Conservation (phyloP, 192 early-diverging fungal genomes). For the Umbelopsis isabellina region DNA sequence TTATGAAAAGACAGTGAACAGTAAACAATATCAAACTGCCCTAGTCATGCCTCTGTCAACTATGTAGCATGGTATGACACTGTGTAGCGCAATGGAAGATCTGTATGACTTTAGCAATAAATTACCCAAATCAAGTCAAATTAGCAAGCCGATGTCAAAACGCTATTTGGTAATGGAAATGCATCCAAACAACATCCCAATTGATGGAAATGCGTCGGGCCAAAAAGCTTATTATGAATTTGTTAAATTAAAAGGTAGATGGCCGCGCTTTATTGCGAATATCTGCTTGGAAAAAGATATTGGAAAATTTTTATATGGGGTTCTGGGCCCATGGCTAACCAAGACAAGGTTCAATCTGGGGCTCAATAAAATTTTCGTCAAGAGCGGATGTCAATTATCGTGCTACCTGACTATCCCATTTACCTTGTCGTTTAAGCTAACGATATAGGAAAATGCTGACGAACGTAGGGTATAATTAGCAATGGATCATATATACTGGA, state of each 20-base stretch:
- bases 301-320: background rate
- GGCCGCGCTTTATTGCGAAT: too few species aligned
- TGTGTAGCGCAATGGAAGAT: too few species aligned
- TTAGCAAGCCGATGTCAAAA: background rate
- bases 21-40: background rate
- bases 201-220: too few species aligned
- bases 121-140: conserved; percentile 11
- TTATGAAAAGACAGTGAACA: background rate
- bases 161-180: too few species aligned
- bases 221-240: too few species aligned
- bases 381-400: conserved; percentile 6
- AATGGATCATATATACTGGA: too few species aligned
- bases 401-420: background rate
- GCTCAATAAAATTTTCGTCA: background rate
- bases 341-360: conserved; percentile 17
- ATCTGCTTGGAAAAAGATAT: background rate
- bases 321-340: background rate
- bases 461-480: too few species aligned
- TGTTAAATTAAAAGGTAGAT: too few species aligned
- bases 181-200: too few species aligned
- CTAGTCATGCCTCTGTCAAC: background rate
- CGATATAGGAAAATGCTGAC: background rate
- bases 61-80: conserved; percentile 6
- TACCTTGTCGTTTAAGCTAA: background rate
- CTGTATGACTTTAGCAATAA: background rate